phyloP scores from a whole-genome alignment of 257 asterid genomes.

The Asclepias syriaca region DNA sequence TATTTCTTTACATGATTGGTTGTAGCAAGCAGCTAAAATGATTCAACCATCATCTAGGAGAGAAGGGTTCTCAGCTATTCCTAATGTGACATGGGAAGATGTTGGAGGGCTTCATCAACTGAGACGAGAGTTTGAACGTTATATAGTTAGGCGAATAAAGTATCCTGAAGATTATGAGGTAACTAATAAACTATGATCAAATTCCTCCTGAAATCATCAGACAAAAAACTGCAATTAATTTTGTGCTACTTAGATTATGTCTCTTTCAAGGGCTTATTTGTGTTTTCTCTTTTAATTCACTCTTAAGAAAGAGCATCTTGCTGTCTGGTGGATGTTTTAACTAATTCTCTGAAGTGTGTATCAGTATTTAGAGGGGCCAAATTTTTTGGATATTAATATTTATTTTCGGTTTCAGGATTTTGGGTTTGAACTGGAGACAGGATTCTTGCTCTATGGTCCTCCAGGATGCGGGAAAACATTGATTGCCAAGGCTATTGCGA shows the following conservation, averaged over 20 bases:
- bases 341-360: neutral
- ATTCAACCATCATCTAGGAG: conserved; percentile 83
- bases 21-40: conserved; percentile 72
- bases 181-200: conserved; percentile 7
- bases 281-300: neutral
- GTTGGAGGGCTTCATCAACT: conserved; percentile 78
- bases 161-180: conserved; percentile 72
- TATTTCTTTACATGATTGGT: conserved; percentile 16
- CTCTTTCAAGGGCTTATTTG: neutral
- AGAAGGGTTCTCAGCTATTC: conserved; percentile 87
- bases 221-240: neutral
- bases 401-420: conserved; percentile 40
- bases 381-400: neutral
- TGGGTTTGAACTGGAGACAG: conserved; percentile 60
- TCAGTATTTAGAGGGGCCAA: neutral
- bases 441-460: conserved; percentile 93
- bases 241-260: neutral
- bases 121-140: conserved; percentile 59
- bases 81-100: conserved; percentile 85
- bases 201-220: conserved; percentile 2
- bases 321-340: neutral
- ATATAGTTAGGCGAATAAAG: conserved; percentile 59
- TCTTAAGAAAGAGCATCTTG: neutral
- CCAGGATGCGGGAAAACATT: conserved; percentile 97
- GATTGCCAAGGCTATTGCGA: conserved; percentile 96